Conservation (phyloP, 306 rosid genomes). For the Cucurbita maxima region DNA sequence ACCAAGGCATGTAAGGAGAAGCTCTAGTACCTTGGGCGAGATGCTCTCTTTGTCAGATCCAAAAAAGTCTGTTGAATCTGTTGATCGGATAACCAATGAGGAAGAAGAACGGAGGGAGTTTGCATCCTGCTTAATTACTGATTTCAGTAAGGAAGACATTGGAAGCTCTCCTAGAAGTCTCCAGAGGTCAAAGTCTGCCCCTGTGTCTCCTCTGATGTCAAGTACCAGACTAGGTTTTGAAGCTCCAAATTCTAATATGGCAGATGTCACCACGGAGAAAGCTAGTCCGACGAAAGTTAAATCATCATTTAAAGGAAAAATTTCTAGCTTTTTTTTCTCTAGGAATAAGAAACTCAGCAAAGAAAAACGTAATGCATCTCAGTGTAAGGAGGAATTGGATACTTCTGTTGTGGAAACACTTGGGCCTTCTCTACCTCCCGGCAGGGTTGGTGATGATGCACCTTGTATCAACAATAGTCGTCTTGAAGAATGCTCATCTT, state of each 20-base stretch:
- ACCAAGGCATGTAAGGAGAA: slow-evolving; percentile 34
- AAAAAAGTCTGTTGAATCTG: slow-evolving; percentile 38
- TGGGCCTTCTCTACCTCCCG: slow-evolving; percentile 15
- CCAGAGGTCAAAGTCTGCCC: slow-evolving; percentile 70
- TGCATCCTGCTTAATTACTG: slow-evolving; percentile 26
- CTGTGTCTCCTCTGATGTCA: slow-evolving; percentile 38
- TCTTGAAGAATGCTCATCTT: slow-evolving; percentile 34
- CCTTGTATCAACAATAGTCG: slow-evolving; percentile 30
- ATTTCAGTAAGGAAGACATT: slow-evolving; percentile 25
- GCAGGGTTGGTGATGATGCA: slow-evolving; percentile 23
- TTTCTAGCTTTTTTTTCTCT: slow-evolving; percentile 72
- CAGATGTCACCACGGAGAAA: slow-evolving; percentile 29
- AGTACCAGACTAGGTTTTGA: slow-evolving; percentile 24
- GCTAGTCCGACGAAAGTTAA: slow-evolving; percentile 44
- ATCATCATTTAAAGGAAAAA: slow-evolving; percentile 76
- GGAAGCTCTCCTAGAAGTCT: slow-evolving; percentile 36
- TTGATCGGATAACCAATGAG: slow-evolving; percentile 19
- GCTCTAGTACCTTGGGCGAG: slow-evolving; percentile 80
- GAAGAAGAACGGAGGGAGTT: slow-evolving; percentile 36
- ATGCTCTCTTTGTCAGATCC: slow-evolving; percentile 72
- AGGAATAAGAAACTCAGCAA: slow-evolving; percentile 55
- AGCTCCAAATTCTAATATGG: slow-evolving; percentile 28
- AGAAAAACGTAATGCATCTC: slow-evolving; percentile 37
- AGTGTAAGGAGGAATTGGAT: slow-evolving; percentile 23
- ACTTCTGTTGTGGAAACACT: slow-evolving; percentile 21